These are phyloP conservation scores for Rhododendron griersonianum DNA, from an alignment of 148 eudicot genomes.

Conservation along the genomic window DNA sequence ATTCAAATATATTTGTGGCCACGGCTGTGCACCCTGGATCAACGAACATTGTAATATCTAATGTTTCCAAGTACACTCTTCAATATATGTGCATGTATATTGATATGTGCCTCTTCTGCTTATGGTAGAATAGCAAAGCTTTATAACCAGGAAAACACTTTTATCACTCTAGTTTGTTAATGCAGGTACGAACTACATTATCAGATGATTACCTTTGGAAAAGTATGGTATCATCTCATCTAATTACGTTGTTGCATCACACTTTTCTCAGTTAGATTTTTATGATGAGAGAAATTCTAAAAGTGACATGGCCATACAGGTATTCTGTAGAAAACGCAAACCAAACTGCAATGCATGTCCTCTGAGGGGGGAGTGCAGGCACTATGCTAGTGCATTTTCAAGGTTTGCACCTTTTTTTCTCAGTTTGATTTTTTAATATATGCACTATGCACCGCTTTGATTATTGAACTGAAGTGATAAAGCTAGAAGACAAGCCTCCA, in stretches of 20 bases:
- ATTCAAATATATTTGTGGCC: conserved; percentile 96
- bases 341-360: conserved; percentile 99
- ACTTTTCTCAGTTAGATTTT: background rate
- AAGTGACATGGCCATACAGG: conserved; percentile 41
- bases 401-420: conserved; percentile 44
- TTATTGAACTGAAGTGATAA: background rate
- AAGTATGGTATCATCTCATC: conserved; percentile 38
- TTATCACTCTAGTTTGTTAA: background rate
- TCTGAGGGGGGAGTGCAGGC: conserved; percentile 91
- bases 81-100: background rate
- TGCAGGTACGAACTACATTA: conserved; percentile 92
- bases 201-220: conserved; percentile 98
- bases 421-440: background rate
- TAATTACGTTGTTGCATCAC: background rate
- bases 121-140: background rate
- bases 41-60: conserved; percentile 69
- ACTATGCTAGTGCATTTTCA: conserved; percentile 95
- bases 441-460: background rate
- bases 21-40: conserved; percentile 96
- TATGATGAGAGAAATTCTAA: background rate
- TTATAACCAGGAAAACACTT: background rate
- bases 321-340: conserved; percentile 87
- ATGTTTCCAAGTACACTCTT: background rate
- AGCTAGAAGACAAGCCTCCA: background rate
- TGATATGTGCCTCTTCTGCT: background rate